These are phyloP conservation scores for Malus orientalis DNA, from an alignment of 306 rosid genomes.

Conservation along the genomic window DNA sequence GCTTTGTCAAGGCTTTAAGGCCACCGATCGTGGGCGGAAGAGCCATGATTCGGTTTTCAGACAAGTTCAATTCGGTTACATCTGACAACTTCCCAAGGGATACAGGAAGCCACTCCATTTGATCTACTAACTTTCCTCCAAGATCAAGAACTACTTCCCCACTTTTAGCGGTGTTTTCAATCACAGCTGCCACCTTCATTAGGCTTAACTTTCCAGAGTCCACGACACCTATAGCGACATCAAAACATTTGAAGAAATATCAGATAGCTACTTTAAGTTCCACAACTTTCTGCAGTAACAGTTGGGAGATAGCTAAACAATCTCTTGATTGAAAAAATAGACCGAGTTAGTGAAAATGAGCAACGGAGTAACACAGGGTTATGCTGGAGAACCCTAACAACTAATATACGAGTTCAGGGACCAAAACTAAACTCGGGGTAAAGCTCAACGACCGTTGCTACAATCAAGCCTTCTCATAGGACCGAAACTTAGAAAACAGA, in stretches of 20 bases:
- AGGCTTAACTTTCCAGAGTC: slow-evolving; percentile 58
- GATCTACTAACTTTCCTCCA: slow-evolving; percentile 68
- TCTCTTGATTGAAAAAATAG: too few species aligned
- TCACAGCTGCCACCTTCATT: slow-evolving; percentile 77
- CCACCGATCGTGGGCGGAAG: slow-evolving; percentile 63
- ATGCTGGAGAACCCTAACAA: too few species aligned
- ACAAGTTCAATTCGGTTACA: slow-evolving; percentile 56
- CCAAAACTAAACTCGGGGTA: background rate
- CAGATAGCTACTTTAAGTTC: background rate
- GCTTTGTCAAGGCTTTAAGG: slow-evolving; percentile 67
- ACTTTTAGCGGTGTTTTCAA: slow-evolving; percentile 57
- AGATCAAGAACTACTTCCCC: slow-evolving; percentile 58
- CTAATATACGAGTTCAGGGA: too few species aligned
- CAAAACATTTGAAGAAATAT: background rate
- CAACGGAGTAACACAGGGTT: too few species aligned
- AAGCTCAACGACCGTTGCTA: background rate
- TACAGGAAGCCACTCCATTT: slow-evolving; percentile 77
- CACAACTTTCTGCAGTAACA: background rate
- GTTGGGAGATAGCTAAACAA: too few species aligned
- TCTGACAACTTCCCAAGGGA: slow-evolving; percentile 75
- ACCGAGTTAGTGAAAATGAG: too few species aligned
- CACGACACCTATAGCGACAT: slow-evolving; percentile 32
- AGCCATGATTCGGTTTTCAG: slow-evolving; percentile 81
- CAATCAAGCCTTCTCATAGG: background rate
- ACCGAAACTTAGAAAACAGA: background rate